Evolutionary conservation across 805 yeast species (phyloP), one percentile per base, ranked within the genome.

Genomic region (Spathaspora girioi): DNA sequence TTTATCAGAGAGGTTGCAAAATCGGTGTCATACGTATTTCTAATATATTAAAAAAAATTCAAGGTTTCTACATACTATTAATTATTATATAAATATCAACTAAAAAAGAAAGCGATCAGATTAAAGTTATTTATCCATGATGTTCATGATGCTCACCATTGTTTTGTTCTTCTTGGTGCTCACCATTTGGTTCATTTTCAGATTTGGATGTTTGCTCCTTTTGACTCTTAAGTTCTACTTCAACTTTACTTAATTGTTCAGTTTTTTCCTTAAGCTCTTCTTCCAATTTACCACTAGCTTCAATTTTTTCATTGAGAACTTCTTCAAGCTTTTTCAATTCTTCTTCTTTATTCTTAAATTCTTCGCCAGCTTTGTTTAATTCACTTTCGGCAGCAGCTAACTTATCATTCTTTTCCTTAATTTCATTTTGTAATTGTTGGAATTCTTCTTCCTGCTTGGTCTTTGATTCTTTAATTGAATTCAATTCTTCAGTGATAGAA

Each of bases 261-360:
- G 49, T 29, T n/a, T 50, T 45, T 11, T 40, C 44, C 26, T 45
- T 15, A n/a, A 35, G 44, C 38, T 51, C 49, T 5, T 41, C 43
- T 23, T 29, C 31, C 10, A n/a, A 23, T 45, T 40, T 29, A 29
- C 32, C 41, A 12, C 35, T 19, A 40, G 32, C 19, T 15, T 45
- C 26, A 17, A 47, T 29, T 14, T 50, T 45, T 11, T 40, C 44
- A 23, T 45, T 17, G n/a, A 35, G 46, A 38, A 47, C 49, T 11
- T 41, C 46, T 23, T 29, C 31, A 17, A n/a, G 17, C 41, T 27
- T n/a, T n/a, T 46, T 42, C 12, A 32, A 38, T 9, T 20, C 20
- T 19, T 35, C n/a, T 20, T 35, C 40, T 14, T 35, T 35, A 35
- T 18, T 19, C 48, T 45, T 23, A 11, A 27, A n/a, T 15, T 38